Percentiles rank a stretch among this genome's conserved stretches.
phyloP scores from a whole-genome alignment of 805 yeast genomes.

The Candida wancherniae region DNA sequence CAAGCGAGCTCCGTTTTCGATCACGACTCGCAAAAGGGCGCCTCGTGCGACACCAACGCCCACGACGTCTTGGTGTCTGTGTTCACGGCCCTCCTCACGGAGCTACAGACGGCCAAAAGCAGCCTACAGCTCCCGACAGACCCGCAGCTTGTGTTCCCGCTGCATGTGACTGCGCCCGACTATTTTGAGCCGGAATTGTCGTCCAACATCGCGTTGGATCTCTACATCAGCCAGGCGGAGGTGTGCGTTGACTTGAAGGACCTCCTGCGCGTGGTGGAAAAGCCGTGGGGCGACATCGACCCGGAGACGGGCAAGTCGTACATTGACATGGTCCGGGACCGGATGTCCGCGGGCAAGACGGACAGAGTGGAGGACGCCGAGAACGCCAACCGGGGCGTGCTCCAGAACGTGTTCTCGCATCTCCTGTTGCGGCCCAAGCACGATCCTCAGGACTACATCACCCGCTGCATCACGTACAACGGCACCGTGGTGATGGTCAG shows the following conservation, averaged over 20 bases:
- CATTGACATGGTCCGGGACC: conserved; percentile 54
- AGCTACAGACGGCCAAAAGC: conserved; percentile 22
- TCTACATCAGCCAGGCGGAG: conserved; percentile 59
- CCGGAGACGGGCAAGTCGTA: conserved; percentile 43
- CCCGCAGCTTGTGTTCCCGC: conserved; percentile 54
- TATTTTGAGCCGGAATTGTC: conserved; percentile 47
- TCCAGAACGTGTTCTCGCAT: conserved; percentile 22
- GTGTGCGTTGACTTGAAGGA: conserved; percentile 55
- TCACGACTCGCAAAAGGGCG: conserved; percentile 1
- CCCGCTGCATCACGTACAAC: conserved; percentile 58
- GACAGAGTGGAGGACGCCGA: conserved; percentile 6
- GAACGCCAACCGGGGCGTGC: conserved; percentile 9
- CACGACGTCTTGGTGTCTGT: conserved; percentile 20
- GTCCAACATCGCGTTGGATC: conserved; percentile 47
- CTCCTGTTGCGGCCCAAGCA: conserved; percentile 27
- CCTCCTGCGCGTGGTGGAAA: conserved; percentile 44
- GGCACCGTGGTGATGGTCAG: conserved; percentile 56
- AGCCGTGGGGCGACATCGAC: conserved; percentile 61
- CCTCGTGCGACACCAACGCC: conserved; percentile 9
- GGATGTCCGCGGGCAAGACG: conserved; percentile 34
- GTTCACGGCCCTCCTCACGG: conserved; percentile 24
- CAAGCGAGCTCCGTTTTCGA: conserved; percentile 19
- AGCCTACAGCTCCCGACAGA: conserved; percentile 47
- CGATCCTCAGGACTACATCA: conserved; percentile 47
- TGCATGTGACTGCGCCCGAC: conserved; percentile 35